Evolutionary conservation across 148 eudicot species (phyloP).

Genomic region (Hydrangea macrophylla): DNA sequence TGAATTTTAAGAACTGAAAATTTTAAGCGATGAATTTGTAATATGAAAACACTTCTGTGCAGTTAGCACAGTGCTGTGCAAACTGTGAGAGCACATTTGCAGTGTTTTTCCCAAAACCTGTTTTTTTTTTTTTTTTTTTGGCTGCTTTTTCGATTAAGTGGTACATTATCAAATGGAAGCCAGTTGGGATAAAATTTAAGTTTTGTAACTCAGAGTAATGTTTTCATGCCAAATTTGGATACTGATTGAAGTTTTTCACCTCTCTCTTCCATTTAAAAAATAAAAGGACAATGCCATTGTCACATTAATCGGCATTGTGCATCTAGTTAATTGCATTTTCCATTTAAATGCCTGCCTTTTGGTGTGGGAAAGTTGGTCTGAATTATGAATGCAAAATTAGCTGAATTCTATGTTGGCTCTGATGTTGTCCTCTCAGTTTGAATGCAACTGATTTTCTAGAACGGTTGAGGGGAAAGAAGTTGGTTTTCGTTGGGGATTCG

Average conservation of each 20-base stretch:
- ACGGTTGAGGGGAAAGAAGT: constrained; percentile 68
- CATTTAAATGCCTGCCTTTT: background rate
- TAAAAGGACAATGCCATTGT: background rate
- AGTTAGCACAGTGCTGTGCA: background rate
- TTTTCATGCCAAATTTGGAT: background rate
- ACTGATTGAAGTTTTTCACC: background rate
- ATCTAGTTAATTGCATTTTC: background rate
- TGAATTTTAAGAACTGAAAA: too few relatives aligned
- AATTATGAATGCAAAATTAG: background rate
- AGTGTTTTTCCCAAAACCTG: background rate
- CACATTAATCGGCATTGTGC: background rate
- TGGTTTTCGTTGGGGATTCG: constrained; percentile 86
- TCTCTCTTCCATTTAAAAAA: background rate
- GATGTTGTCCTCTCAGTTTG: constrained; percentile 37
- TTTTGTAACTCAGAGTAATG: background rate
- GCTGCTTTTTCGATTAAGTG: background rate
- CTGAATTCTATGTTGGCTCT: background rate
- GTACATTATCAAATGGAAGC: background rate
- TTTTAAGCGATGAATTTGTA: background rate
- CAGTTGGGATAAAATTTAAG: background rate
- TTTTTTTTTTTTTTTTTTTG: background rate
- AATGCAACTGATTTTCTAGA: constrained; percentile 74
- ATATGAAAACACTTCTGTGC: background rate
- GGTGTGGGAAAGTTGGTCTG: background rate
- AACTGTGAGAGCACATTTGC: background rate